Evolutionary conservation across 139 green algal genomes (phyloP), one percentile per base, ranked within the genome.

Genomic region (Chlamydomonas eustigma): DNA sequence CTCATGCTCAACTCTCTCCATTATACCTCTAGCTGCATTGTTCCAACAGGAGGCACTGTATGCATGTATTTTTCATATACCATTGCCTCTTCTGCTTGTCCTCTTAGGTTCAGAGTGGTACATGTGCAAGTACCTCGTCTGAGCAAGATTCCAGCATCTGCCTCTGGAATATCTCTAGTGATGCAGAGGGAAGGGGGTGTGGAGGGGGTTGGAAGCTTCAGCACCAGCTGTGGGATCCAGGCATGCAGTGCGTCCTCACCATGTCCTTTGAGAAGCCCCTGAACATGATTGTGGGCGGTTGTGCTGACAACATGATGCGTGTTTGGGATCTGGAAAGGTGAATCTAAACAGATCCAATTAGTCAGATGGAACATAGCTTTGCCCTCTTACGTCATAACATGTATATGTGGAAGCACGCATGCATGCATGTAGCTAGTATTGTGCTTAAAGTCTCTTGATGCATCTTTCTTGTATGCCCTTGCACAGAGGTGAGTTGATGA

Each of bases 271-370:
- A 78, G 50, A 71, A 70, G 52, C 5, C 51, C 4, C 32, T 78
- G n/a, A 28, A 28, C 34, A 22, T 65, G 8, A 31, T 78, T 50
- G 73, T 71, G n/a, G 73, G 35, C 1, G 73, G 73, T 34, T 78
- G 73, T 36, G 73, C 51, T 2, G 73, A 78, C 52, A 34, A 30
- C 1, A 39, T 30, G 4, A 44, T 78, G 51, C 73, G 51, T 35
- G 73, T 78, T 36, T 78, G 73, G 73, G 73, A 78, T n/a, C 51
- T 78, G 34, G 51, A 58, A 12, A 78, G 51, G 51, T 71, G 52
- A 71, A 52, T 71, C 44, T 58, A 22, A 12, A 58, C 44, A n/a
- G n/a, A n/a, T n/a, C n/a, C n/a, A n/a, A n/a, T n/a, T n/a, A n/a
- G n/a, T n/a, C n/a, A n/a, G n/a, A n/a, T n/a, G n/a, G n/a, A n/a